phyloP scores from a whole-genome alignment of 306 rosid species.

The Cajanus cajan region DNA sequence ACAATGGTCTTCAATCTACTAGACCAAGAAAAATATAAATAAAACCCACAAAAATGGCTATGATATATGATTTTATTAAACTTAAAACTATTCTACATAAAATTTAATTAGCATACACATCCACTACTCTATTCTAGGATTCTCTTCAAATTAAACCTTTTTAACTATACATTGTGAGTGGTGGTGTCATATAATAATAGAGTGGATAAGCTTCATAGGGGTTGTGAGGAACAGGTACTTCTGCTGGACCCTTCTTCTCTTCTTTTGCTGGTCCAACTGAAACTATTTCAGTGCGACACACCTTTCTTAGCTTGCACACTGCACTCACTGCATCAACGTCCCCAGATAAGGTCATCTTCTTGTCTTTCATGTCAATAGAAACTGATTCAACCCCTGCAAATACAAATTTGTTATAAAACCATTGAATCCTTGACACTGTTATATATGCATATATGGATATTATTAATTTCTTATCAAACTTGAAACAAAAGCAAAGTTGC shows the following conservation, averaged over 20 bases:
- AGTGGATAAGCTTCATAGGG: background rate
- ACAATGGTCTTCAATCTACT: background rate
- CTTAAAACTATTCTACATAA: no score
- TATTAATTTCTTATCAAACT: background rate
- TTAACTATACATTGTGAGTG: background rate
- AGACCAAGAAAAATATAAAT: background rate
- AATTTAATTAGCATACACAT: no score
- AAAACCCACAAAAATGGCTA: background rate
- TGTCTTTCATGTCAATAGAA: slow-evolving; percentile 47
- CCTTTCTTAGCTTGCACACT: slow-evolving; percentile 53
- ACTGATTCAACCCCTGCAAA: slow-evolving; percentile 61
- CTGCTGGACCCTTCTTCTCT: slow-evolving; percentile 41
- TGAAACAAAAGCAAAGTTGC: background rate
- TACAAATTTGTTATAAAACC: background rate
- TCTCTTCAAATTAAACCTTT: no score
- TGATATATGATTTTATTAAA: no score
- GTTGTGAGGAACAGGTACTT: background rate
- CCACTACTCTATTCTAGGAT: no score
- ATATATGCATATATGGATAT: background rate
- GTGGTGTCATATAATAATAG: background rate
- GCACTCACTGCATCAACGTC: slow-evolving; percentile 53
- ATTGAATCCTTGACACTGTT: background rate
- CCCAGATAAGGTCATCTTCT: slow-evolving; percentile 55
- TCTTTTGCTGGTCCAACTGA: slow-evolving; percentile 62
- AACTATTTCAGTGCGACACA: slow-evolving; percentile 35